phyloP scores from a whole-genome alignment of 352 stramenopile species.

The Pythium rhizo-oryzae region DNA sequence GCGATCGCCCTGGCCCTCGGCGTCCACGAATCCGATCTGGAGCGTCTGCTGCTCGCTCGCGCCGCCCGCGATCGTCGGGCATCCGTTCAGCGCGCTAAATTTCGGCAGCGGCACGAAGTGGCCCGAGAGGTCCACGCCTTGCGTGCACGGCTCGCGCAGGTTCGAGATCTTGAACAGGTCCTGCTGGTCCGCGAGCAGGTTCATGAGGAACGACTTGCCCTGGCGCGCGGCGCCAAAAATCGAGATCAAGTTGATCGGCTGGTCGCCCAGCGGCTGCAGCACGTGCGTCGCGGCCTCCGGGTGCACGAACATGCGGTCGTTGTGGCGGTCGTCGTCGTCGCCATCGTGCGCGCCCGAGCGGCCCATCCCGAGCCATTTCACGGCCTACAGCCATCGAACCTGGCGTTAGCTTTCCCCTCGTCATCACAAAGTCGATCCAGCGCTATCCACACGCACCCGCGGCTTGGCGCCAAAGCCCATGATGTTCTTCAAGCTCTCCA shows the following conservation, averaged over 20 bases:
- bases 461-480: slow-evolving; percentile 41
- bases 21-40: slow-evolving; percentile 85
- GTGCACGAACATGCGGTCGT: slow-evolving; percentile 75
- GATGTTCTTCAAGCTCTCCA: slow-evolving; percentile 46
- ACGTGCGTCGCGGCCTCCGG: slow-evolving; percentile 58
- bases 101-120: slow-evolving; percentile 69
- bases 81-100: slow-evolving; percentile 79
- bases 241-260: slow-evolving; percentile 79
- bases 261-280: slow-evolving; percentile 61
- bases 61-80: slow-evolving; percentile 34
- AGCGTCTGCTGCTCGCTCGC: slow-evolving; percentile 41
- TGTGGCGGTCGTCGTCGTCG: slow-evolving; percentile 34
- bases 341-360: slow-evolving; percentile 12
- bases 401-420: background rate
- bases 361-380: slow-evolving; percentile 86
- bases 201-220: slow-evolving; percentile 90
- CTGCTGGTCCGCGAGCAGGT: slow-evolving; percentile 83
- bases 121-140: slow-evolving; percentile 81
- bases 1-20: slow-evolving; percentile 82
- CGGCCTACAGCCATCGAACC: slow-evolving; percentile 40
- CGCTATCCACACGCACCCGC: slow-evolving; percentile 9
- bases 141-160: slow-evolving; percentile 81
- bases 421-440: background rate
- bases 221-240: slow-evolving; percentile 86
- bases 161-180: slow-evolving; percentile 90